Evolutionary conservation across 805 yeast genomes (phyloP).

Genomic region (Cyberlindnera nakhonratchasimensis): DNA sequence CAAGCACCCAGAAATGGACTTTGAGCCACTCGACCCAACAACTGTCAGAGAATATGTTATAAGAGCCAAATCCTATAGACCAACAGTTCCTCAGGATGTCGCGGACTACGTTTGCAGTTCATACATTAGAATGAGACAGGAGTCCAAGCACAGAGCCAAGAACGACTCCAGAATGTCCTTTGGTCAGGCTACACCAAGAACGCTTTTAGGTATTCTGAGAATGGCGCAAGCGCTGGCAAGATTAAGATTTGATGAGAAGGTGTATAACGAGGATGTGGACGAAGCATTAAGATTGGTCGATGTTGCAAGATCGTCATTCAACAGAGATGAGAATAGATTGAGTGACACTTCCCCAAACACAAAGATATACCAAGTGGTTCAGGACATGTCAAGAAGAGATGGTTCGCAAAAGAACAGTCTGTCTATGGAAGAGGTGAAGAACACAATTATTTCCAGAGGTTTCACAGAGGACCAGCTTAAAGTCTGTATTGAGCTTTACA

Average conservation of each 20-base stretch:
- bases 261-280: constrained; percentile 79
- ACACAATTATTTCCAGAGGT: constrained; percentile 73
- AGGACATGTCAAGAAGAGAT: constrained; percentile 47
- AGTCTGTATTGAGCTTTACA: constrained; percentile 73
- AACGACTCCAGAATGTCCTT: constrained; percentile 68
- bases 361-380: constrained; percentile 68
- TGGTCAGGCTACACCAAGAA: constrained; percentile 93
- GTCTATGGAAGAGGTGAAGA: constrained; percentile 48
- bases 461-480: constrained; percentile 76
- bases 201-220: constrained; percentile 85
- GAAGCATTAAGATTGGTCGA: constrained; percentile 87
- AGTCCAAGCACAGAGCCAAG: constrained; percentile 70
- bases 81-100: constrained; percentile 77
- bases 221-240: constrained; percentile 94
- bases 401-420: constrained; percentile 32
- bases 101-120: constrained; percentile 83
- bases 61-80: constrained; percentile 79
- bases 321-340: constrained; percentile 46
- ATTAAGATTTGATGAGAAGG: constrained; percentile 72
- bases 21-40: constrained; percentile 72
- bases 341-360: constrained; percentile 66
- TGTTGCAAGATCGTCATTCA: constrained; percentile 81
- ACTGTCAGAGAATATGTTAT: constrained; percentile 86
- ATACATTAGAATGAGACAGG: constrained; percentile 90
- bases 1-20: constrained; percentile 73